Evolutionary conservation across 2,329 filamentous ascomycete genomes (phyloP).

Genomic region (Ascochyta fabae): DNA sequence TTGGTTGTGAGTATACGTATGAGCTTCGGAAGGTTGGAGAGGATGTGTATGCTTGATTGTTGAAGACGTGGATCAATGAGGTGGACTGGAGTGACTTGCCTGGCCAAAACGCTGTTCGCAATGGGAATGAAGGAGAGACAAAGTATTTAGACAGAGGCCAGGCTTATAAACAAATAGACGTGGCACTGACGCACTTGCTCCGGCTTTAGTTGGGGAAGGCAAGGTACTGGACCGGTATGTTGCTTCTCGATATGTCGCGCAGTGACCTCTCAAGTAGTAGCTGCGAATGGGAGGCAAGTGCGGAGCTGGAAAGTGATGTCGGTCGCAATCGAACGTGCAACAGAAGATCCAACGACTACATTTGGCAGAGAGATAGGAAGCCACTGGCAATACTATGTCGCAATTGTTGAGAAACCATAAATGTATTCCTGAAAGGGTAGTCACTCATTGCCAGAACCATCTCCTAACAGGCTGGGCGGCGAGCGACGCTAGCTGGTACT

Average conservation of each 20-base stretch:
- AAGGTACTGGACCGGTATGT: not conserved
- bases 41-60: not conserved
- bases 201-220: not conserved
- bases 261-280: not conserved
- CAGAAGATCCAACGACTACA: not conserved
- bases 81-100: not conserved
- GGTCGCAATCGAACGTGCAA: not conserved
- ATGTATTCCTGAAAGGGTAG: not conserved
- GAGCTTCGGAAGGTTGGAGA: not conserved
- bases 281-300: not conserved
- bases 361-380: not conserved
- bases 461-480: too few species aligned
- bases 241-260: not conserved
- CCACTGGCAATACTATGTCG: not conserved
- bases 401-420: not conserved
- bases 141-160: not conserved
- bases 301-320: not conserved
- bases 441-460: not conserved
- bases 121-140: slow-evolving; percentile 22
- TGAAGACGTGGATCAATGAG: not conserved
- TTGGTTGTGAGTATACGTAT: not conserved
- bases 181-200: not conserved
- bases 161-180: slow-evolving; percentile 12
- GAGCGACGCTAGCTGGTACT: not conserved
- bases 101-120: not conserved